These are phyloP conservation scores for Lactarius sp. DNA, from an alignment of 768 basidiomycete species.

Conservation along the genomic window DNA sequence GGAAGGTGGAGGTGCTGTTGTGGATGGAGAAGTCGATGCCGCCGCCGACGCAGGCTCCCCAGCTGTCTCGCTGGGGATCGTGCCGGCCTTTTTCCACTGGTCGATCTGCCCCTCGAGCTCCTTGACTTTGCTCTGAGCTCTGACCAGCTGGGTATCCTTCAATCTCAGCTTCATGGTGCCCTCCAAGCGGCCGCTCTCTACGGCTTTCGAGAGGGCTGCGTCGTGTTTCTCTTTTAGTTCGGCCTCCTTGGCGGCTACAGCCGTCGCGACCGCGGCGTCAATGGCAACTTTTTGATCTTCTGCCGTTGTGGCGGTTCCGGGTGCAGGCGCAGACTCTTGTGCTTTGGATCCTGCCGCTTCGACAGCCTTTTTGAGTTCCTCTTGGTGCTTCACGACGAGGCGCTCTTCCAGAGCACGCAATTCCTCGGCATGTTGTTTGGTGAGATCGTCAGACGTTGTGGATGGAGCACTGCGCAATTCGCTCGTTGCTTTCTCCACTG, in stretches of 20 bases:
- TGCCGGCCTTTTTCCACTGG: slow-evolving; percentile 49
- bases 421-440: slow-evolving; percentile 56
- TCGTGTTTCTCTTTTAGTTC: slow-evolving; percentile 43
- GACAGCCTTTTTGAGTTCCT: slow-evolving; percentile 46
- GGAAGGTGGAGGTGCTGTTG: slow-evolving; percentile 26
- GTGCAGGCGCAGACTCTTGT: slow-evolving; percentile 25
- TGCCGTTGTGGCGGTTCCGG: slow-evolving; percentile 24
- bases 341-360: slow-evolving; percentile 37
- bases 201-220: slow-evolving; percentile 57
- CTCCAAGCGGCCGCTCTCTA: slow-evolving; percentile 67
- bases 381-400: slow-evolving; percentile 48
- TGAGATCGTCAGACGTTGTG: slow-evolving; percentile 36
- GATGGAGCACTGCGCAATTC: slow-evolving; percentile 36
- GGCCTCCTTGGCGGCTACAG: slow-evolving; percentile 46
- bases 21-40: slow-evolving; percentile 16
- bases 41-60: neutral
- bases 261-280: slow-evolving; percentile 45
- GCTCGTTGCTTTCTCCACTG: slow-evolving; percentile 50
- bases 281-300: slow-evolving; percentile 43
- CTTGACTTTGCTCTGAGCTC: slow-evolving; percentile 56
- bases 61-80: slow-evolving; percentile 32
- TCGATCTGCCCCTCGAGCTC: slow-evolving; percentile 61
- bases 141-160: slow-evolving; percentile 67
- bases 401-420: slow-evolving; percentile 50
- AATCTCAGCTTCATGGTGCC: slow-evolving; percentile 54